Base-by-base conservation (phyloP, 257 asterid genomes). In the Osmanthus fragrans region DNA sequence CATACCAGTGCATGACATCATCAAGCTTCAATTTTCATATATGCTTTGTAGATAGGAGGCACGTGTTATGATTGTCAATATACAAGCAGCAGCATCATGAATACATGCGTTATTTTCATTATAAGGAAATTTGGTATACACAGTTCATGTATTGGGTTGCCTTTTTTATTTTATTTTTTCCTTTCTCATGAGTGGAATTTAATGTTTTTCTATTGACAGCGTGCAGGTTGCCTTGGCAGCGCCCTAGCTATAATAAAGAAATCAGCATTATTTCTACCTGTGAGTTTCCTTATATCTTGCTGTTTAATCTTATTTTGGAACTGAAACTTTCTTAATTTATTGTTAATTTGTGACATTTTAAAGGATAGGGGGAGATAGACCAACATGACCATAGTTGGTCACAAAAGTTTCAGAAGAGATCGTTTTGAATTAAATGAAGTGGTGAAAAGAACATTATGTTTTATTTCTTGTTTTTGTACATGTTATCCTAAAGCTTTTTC, bases 191-290 rank as follows among this genome's bases (percentile, higher is more conserved):
- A 72, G 83, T 80, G 27, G 70, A 60, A 23, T 11, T 71, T 63
- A 67, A 42, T 72, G 45, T 83, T 73, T n/a, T n/a, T 54, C 79
- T 74, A 77, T 77, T 81, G 83, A 79, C 89, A 92, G 97, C 89
- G 90, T 73, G 78, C 89, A 74, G 96, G 94, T 80, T 92, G 97
- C 89, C 97, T 92, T 63, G 96, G 97, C 56, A 84, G 89, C 76
- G 77, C 92, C 33, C 79, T 92, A 73, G 97, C 92, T 78, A 29
- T 92, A 36, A 88, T 89, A 76, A 92, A 92, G 88, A 92, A 87
- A 83, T 80, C 86, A 32, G 42, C 79, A 23, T 21, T 79, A 68
- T 86, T 77, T 82, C 91, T 92, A 30, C 97, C 96, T 9, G 97
- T 92, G 79, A 90, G 97, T 86, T 42, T 75, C 34, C 19, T 63